Conservation (phyloP, 164 flowering plant genomes). For the Chimonanthus praecox region DNA sequence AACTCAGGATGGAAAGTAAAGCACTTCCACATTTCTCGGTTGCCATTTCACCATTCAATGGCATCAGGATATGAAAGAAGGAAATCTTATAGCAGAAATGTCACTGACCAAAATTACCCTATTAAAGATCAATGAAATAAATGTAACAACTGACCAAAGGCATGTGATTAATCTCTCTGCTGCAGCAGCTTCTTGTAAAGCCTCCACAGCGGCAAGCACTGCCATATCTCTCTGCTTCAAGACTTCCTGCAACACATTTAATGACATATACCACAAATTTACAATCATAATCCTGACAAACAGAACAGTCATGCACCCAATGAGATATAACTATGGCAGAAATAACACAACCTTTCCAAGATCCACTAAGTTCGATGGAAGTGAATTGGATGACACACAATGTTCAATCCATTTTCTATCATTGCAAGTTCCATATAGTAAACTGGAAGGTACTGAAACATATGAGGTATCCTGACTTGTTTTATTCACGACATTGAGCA, state of each 20-base stretch:
- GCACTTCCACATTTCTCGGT: no score
- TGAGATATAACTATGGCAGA: background rate
- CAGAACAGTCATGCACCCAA: background rate
- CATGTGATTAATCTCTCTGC: constrained; percentile 57
- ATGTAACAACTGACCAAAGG: constrained; percentile 34
- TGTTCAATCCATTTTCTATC: constrained; percentile 27
- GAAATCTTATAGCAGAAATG: no score
- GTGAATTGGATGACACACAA: constrained; percentile 33
- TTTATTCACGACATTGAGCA: constrained; percentile 9
- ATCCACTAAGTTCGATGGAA: constrained; percentile 36
- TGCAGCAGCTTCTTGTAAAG: constrained; percentile 69
- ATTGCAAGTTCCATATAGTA: constrained; percentile 2
- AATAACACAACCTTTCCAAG: constrained; percentile 45
- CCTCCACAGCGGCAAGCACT: constrained; percentile 53
- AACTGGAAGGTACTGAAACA: constrained; percentile 9
- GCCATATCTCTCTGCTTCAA: constrained; percentile 49
- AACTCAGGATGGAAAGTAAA: no score
- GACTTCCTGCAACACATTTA: constrained; percentile 42
- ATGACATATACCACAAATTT: background rate
- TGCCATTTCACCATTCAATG: no score
- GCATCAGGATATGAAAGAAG: no score
- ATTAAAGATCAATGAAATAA: background rate
- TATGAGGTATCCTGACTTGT: constrained; percentile 9
- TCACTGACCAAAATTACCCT: background rate
- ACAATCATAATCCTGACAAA: background rate